Evolutionary conservation across 345 rosid species (phyloP), one percentile per base, ranked within the genome.

Genomic region (Pelargonium nanum): DNA sequence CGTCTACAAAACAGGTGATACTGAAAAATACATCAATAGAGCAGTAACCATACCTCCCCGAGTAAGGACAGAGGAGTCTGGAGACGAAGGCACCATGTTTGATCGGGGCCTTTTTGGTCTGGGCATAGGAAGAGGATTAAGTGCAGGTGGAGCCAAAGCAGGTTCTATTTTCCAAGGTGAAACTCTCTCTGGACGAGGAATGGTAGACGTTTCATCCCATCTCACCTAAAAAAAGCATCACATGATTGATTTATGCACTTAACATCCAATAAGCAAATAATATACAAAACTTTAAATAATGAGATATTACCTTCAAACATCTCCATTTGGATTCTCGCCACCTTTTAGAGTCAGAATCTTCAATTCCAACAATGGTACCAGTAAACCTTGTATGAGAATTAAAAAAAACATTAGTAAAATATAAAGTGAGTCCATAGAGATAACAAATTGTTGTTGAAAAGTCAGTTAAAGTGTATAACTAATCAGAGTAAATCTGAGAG

Each of bases 261-360:
- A 34, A 54, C 19, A 58, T 16, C 6, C 56, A 52, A 70, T 26
- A 15, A 25, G 25, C 58, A 53, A 4, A 22, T 19, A 58, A 55
- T 51, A 26, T 26, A 24, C 21, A 22, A 12, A 8, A 22, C 50
- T 34, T 17, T 19, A 8, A 30, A 9, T 21, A 21, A 56, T 20
- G 17, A 52, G 65, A n/a, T 54, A 48, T 20, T 60, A 83, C 88
- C 83, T 78, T 83, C 7, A 83, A 81, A 59, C 72, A 77, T 67
- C 88, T 72, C 88, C 88, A 83, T 63, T 73, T 77, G 25, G 88
- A 83, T n/a, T 70, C 82, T 22, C 68, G 68, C 88, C 88, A 83
- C 56, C 75, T 75, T 1, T 12, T 40, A 24, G 83, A 62, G 61
- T 78, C 83, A 22, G 68, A 65, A 61, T 80, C 85, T 67, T 80